These are phyloP conservation scores for Penicillium hesseltinei DNA, from an alignment of 2,329 filamentous ascomycete species.

Conservation along the genomic window DNA sequence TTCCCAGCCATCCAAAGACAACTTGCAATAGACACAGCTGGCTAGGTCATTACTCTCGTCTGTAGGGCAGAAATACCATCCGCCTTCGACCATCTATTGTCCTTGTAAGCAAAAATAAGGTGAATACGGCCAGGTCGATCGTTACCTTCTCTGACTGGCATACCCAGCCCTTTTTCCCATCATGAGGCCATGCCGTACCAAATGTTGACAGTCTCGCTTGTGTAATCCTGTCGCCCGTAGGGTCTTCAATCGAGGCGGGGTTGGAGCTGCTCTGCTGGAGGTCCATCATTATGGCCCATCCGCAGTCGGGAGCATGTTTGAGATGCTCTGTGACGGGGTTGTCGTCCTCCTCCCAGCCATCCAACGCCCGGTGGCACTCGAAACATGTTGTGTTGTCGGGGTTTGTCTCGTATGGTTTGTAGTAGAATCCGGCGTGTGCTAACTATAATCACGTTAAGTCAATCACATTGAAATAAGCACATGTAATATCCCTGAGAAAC, in stretches of 20 bases:
- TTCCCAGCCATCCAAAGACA: constrained; percentile 94
- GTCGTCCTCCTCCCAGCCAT: constrained; percentile 89
- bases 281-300: constrained; percentile 77
- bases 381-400: constrained; percentile 91
- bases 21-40: constrained; percentile 84
- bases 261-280: constrained; percentile 48
- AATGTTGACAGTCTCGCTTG: constrained; percentile 83
- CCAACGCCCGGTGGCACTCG: constrained; percentile 76
- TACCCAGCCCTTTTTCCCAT: constrained; percentile 81
- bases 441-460: constrained; percentile 55
- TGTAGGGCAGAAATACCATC: constrained; percentile 90
- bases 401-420: constrained; percentile 69
- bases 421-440: constrained; percentile 88
- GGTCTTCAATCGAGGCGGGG: constrained; percentile 64
- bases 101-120: constrained; percentile 17
- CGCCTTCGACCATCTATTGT: constrained; percentile 75
- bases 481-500: neutral
- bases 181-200: constrained; percentile 81
- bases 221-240: constrained; percentile 66
- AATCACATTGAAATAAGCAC: neutral
- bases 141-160: constrained; percentile 83
- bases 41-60: constrained; percentile 82
- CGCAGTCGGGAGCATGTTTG: constrained; percentile 76
- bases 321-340: constrained; percentile 81
- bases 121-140: constrained; percentile 1